A percentile compares a stretch with the other conserved stretches of the same genome.
Conservation (phyloP, 1,139 yeast species). For the Eremothecium cymbalariae region DNA sequence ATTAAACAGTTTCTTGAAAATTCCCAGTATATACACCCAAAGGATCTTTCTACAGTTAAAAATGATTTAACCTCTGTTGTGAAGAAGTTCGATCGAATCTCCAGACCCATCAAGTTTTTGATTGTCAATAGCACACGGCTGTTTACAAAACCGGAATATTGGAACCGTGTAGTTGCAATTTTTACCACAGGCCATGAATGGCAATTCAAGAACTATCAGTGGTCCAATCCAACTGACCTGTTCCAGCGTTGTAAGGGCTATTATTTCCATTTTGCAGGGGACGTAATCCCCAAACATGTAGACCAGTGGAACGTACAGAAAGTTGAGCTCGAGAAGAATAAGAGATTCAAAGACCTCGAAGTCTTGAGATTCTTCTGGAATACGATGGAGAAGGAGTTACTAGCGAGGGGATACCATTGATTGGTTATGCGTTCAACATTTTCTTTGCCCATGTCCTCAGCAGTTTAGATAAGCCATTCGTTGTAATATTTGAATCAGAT, state of each 20-base stretch:
- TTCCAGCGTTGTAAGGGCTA: slow-evolving; percentile 84
- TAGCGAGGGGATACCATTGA: slow-evolving; percentile 36
- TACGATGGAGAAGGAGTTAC: slow-evolving; percentile 53
- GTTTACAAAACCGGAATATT: slow-evolving; percentile 89
- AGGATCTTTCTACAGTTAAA: slow-evolving; percentile 24
- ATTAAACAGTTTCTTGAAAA: slow-evolving; percentile 75
- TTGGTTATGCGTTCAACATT: slow-evolving; percentile 1
- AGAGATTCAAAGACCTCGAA: slow-evolving; percentile 83
- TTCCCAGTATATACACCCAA: slow-evolving; percentile 62
- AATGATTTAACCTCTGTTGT: slow-evolving; percentile 27
- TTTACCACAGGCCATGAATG: slow-evolving; percentile 96
- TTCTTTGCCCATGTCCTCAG: not conserved
- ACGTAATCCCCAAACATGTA: slow-evolving; percentile 65
- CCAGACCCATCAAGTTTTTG: slow-evolving; percentile 29
- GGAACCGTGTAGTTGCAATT: slow-evolving; percentile 94
- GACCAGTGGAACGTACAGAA: slow-evolving; percentile 83
- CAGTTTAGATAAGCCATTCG: not conserved
- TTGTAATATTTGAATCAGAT: not conserved
- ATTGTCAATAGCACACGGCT: slow-evolving; percentile 84
- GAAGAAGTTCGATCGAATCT: slow-evolving; percentile 28
- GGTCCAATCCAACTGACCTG: slow-evolving; percentile 68
- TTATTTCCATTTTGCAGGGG: slow-evolving; percentile 69
- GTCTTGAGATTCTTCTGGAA: slow-evolving; percentile 82
- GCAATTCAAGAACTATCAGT: slow-evolving; percentile 88
- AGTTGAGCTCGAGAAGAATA: slow-evolving; percentile 69